Conservation (phyloP, 2,329 filamentous ascomycete species). For the Sarocladiaceae sp. region DNA sequence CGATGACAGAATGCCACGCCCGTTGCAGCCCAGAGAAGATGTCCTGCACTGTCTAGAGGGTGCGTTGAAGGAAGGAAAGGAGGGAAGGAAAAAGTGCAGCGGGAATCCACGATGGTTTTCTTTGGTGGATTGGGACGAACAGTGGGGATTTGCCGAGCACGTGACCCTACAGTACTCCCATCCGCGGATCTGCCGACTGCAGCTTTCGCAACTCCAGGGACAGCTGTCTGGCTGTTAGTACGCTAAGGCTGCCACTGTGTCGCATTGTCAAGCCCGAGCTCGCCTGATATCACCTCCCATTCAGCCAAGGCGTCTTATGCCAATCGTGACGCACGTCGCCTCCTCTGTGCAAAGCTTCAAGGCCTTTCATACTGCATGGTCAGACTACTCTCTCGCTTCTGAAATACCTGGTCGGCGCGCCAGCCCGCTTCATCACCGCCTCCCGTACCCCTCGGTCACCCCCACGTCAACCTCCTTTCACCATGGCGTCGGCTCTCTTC, state of each 20-base stretch:
- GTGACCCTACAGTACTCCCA: not conserved
- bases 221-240: not conserved
- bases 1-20: constrained; percentile 62
- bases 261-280: constrained; percentile 3
- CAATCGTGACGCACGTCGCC: not conserved
- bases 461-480: constrained; percentile 23
- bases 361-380: constrained; percentile 3
- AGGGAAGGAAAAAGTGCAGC: constrained; percentile 13
- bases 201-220: not conserved
- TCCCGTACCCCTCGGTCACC: constrained; percentile 17
- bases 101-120: constrained; percentile 13
- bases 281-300: not conserved
- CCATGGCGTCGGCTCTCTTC: constrained; percentile 96
- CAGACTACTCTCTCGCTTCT: not conserved
- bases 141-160: not conserved
- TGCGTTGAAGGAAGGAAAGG: constrained; percentile 55
- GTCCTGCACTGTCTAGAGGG: constrained; percentile 85
- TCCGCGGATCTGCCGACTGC: not conserved
- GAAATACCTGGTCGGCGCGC: constrained; percentile 18
- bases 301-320: not conserved
- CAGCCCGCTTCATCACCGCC: constrained; percentile 13
- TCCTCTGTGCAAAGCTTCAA: too few species aligned
- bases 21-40: constrained; percentile 53
- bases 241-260: not conserved
- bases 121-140: not conserved